Conservation (phyloP, 2,329 filamentous ascomycete genomes). For the Fusarium nematophilum region DNA sequence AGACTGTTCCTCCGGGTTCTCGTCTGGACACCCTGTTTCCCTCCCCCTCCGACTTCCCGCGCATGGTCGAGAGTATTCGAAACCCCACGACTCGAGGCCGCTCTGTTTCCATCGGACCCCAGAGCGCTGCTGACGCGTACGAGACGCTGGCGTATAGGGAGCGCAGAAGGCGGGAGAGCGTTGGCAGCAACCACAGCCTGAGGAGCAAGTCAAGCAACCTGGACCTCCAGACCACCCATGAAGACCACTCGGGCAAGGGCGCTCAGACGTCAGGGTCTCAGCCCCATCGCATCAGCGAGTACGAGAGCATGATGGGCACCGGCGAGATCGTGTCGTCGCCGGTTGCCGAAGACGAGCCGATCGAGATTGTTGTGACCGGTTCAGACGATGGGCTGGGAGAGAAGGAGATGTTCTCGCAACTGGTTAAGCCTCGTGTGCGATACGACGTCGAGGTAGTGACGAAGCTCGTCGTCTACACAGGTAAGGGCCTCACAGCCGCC, state of each 20-base stretch:
- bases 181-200: constrained; percentile 62
- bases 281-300: constrained; percentile 67
- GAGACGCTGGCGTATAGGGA: constrained; percentile 94
- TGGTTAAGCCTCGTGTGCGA: constrained; percentile 87
- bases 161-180: constrained; percentile 65
- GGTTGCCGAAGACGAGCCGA: constrained; percentile 46
- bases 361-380: constrained; percentile 48
- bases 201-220: constrained; percentile 57
- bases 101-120: constrained; percentile 89
- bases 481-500: constrained; percentile 60
- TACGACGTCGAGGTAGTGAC: constrained; percentile 99
- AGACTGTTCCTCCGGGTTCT: constrained; percentile 77
- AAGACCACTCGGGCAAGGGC: constrained; percentile 52
- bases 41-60: constrained; percentile 86
- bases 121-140: constrained; percentile 96
- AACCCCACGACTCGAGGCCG: constrained; percentile 77
- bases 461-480: constrained; percentile 93
- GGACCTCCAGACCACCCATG: constrained; percentile 54
- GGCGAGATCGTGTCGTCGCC: constrained; percentile 60
- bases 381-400: constrained; percentile 69
- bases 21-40: constrained; percentile 87
- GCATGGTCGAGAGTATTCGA: constrained; percentile 83
- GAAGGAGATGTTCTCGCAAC: constrained; percentile 82
- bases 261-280: constrained; percentile 59
- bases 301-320: constrained; percentile 80